Base-by-base conservation (phyloP, 768 basidiomycete species). In the Termitomyces sp. region DNA sequence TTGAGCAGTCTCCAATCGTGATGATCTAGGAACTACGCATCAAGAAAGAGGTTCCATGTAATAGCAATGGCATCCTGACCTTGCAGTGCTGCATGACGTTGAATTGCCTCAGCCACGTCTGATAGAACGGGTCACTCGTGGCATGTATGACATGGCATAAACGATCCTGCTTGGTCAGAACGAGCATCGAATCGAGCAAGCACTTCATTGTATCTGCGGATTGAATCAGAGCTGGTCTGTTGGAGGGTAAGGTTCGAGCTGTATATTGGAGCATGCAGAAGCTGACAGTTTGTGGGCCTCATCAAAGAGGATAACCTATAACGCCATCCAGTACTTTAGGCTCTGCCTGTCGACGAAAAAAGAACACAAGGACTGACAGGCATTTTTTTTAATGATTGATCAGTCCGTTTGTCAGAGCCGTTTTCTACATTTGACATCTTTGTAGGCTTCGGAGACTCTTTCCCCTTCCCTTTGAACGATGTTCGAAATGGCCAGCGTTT, bases 81-180 rank as follows among this genome's bases (percentile, higher is more conserved):
- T 88, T 91, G 75, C 89, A 92, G 65, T 91, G 87, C 62, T 89
- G 88, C 77, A 88, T 86, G 47, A 91, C 80, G 57, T 88, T 89
- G 51, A 89, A 74, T 63, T 89, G 88, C 56, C 88, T 76, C 43
- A 92, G 74, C 88, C 87, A 90, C 12, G 85, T 88, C 60, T 90
- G 89, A 63, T 91, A 92, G 69, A 91, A 91, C 0, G 89, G 88
- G 60, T 92, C 89, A 61, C 87, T 89, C 5, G 89, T 88, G 5
- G 87, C 87, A 59, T 91, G 88, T 48, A 91, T 83, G 62, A 91
- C 85, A 63, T 91, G 89, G 63, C 87, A 89, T 13, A 93, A 69
- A n/a, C 87, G 75, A 64, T 92, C 91, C 67, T 93, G 91, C 71
- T 93, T 92, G 31, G 91, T 91, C 52, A 93, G 72, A 13, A 92